Percentiles rank a stretch among this genome's conserved stretches.
These are phyloP conservation scores for Eruca vesicaria DNA, from an alignment of 441 rosid species.

Conservation along the genomic window DNA sequence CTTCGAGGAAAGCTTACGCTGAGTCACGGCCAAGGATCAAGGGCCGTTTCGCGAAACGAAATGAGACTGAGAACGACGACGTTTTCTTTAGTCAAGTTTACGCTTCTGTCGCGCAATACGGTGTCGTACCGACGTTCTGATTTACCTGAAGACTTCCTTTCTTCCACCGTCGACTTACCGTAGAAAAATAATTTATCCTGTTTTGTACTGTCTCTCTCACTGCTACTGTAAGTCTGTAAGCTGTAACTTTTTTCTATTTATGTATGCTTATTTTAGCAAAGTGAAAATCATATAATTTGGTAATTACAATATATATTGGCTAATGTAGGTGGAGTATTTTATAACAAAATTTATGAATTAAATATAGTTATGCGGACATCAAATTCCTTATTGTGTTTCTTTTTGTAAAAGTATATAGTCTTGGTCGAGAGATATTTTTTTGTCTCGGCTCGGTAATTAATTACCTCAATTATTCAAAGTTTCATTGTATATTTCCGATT, in stretches of 20 bases:
- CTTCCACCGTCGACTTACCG: conserved; percentile 21
- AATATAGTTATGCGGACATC: neutral
- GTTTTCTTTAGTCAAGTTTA: conserved; percentile 33
- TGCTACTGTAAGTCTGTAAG: conserved; percentile 13
- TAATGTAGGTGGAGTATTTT: neutral
- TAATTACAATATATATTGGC: conserved; percentile 23
- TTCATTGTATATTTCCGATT: neutral
- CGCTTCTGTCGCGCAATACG: conserved; percentile 43
- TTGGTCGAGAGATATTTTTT: neutral
- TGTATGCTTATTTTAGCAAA: conserved; percentile 16
- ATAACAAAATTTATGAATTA: neutral
- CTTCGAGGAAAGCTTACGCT: conserved; percentile 71
- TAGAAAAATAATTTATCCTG: conserved; percentile 20
- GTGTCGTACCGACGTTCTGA: conserved; percentile 74
- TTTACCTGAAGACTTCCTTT: neutral
- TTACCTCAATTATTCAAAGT: neutral
- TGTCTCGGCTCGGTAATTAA: neutral
- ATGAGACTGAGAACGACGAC: conserved; percentile 42
- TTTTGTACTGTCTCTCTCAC: neutral
- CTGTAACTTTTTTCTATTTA: conserved; percentile 28
- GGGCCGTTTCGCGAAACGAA: conserved; percentile 66
- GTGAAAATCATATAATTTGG: conserved; percentile 24
- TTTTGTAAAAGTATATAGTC: neutral
- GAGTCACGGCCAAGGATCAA: conserved; percentile 72
- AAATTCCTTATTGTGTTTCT: neutral